Base-by-base conservation (phyloP, 345 rosid species). In the Bruguiera gymnorhiza region DNA sequence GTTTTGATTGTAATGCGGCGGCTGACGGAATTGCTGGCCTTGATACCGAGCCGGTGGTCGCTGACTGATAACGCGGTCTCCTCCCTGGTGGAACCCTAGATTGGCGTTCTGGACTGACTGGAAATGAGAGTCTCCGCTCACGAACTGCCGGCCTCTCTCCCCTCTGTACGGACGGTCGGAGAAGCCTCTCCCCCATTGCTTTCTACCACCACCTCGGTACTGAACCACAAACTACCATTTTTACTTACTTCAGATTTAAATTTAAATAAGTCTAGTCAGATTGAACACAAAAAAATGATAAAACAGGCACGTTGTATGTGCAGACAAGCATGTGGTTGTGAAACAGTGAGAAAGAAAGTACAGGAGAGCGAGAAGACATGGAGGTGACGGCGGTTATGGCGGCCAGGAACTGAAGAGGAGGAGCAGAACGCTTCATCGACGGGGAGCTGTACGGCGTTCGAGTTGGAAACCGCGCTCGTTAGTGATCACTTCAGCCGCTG, bases 121-220 rank as follows among this genome's bases (percentile, higher is more conserved):
- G 61, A 78, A 70, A 75, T 83, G 87, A 31, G 87, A 73, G 63
- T 87, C 89, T 32, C 85, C 83, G 16, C 82, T 67, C 19, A 83
- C 74, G 24, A 70, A 65, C 23, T 68, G 70, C 69, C 70, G 76
- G 56, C 73, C 76, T 72, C 89, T 80, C 7, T 73, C 80, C 27
- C 75, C 76, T 64, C 57, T 62, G 71, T 61, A 67, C n/a, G 83
- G 68, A 56, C 80, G 78, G 72, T 71, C 82, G 56, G 93, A 88
- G 85, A 82, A 86, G 80, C 78, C 77, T 79, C 95, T 83, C 30
- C 82, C 50, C 70, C 82, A 78, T 54, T 73, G 87, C 6, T 72
- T 82, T 75, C 91, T 73, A 36, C 31, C 60, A 30, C 86, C 86
- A 26, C 93, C 89, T 62, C 86, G 77, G 78, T 82, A 68, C 96